Evolutionary conservation across 306 rosid genomes (phyloP), one percentile per base, ranked within the genome.

Genomic region (Quercus suber): DNA sequence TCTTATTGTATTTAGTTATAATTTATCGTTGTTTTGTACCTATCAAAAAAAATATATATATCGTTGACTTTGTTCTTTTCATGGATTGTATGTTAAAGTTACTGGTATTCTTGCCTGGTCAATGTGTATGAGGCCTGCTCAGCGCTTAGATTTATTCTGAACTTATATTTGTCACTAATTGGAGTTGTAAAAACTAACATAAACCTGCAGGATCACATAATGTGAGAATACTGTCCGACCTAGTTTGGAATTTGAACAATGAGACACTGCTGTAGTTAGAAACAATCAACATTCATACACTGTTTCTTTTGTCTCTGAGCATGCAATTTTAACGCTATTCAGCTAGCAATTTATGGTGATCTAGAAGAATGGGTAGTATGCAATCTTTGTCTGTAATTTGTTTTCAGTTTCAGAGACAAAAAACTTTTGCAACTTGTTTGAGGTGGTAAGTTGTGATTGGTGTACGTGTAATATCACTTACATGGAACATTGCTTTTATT

Each of bases 1-100:
- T 76, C 77, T 84, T 65, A 68, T 82, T 87, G 96, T 91, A 91
- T 86, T 87, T 87, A 82, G 6, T 82, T 41, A 13, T 55, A 65
- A 51, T 71, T 56, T 69, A 59, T 75, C 76, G 80, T 56, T 78
- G 64, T 49, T 85, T 41, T 41, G 45, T 41, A 41, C 12, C 12
- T 41, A 41, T 41, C 12, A 41, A 41, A 41, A 8, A 37, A 37
- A 1, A 7, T 1, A 0, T 3, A 37, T 2, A 41, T 2, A 41
- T 41, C 12, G 45, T 8, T 41, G 45, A 41, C 45, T 41, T 49
- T 49, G 45, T 71, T 72, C 19, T 6, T 78, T 63, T 67, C 80
- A 78, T 86, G 78, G 71, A 71, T 73, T 84, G 17, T 43, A 81
- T 80, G 31, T 15, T 59, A 55, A 25, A 31, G 52, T 19, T 63